Evolutionary conservation across 1,139 yeast species (phyloP), one percentile per base, ranked within the genome.

Genomic region (Pichia kudriavzevii): DNA sequence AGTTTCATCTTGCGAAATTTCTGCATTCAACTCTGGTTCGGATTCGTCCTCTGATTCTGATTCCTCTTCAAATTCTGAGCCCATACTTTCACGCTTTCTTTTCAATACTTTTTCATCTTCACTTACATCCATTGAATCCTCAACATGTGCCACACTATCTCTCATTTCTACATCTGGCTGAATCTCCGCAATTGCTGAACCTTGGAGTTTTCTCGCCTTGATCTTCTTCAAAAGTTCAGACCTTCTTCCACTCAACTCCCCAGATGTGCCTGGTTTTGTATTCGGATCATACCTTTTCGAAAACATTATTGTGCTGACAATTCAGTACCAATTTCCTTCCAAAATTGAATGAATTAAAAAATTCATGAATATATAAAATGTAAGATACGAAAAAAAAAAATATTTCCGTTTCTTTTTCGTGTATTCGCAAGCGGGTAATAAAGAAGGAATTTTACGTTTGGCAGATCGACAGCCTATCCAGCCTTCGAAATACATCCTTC

Each of bases 241-340:
- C n/a, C n/a, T n/a, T n/a, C n/a, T n/a, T n/a, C n/a, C n/a, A n/a
- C n/a, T n/a, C n/a, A n/a, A n/a, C n/a, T n/a, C n/a, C n/a, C n/a
- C n/a, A n/a, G n/a, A n/a, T n/a, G n/a, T n/a, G n/a, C n/a, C n/a
- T n/a, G n/a, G n/a, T n/a, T n/a, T n/a, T n/a, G n/a, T n/a, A n/a
- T n/a, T n/a, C 50, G 82, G 82, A 47, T 75, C 82, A 50, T 68
- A 75, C 50, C 84, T 62, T 20, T 70, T 69, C 19, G 80, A 82
- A 61, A 77, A 77, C 84, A 77, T 75, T 21, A 17, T 28, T 26
- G 5, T 19, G 12, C 8, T 18, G n/a, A n/a, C n/a, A n/a, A n/a
- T n/a, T n/a, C n/a, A n/a, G n/a, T n/a, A n/a, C n/a, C n/a, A n/a
- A n/a, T n/a, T n/a, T n/a, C n/a, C n/a, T n/a, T n/a, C n/a, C n/a